Conservation (phyloP, 805 yeast genomes). For the Pichia thaimueangensis region DNA sequence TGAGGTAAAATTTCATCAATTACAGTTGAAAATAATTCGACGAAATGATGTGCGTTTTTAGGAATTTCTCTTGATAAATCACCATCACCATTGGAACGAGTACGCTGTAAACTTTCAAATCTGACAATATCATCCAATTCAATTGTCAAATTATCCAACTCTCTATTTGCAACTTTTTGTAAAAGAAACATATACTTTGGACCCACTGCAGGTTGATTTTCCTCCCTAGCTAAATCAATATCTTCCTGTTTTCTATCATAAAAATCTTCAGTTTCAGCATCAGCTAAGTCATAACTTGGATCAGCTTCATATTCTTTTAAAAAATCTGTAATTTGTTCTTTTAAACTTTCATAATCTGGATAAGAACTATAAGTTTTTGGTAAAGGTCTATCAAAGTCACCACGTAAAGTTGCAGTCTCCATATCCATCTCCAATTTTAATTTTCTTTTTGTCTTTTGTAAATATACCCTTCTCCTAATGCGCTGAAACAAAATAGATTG, state of each 20-base stretch:
- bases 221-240: slow-evolving; percentile 21
- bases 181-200: slow-evolving; percentile 72
- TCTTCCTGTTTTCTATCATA: slow-evolving; percentile 32
- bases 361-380: slow-evolving; percentile 11
- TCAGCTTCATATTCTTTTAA: slow-evolving; percentile 56
- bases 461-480: too few species aligned
- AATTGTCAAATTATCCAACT: slow-evolving; percentile 55
- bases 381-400: slow-evolving; percentile 1
- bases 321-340: slow-evolving; percentile 55
- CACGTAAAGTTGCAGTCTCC: background rate
- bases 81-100: slow-evolving; percentile 1
- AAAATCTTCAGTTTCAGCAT: slow-evolving; percentile 26
- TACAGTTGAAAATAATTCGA: slow-evolving; percentile 67
- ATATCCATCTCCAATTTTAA: too few species aligned
- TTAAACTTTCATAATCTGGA: slow-evolving; percentile 59
- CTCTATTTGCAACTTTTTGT: slow-evolving; percentile 82
- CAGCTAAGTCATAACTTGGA: slow-evolving; percentile 14
- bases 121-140: slow-evolving; percentile 80
- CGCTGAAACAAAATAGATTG: too few species aligned
- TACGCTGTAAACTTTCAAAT: slow-evolving; percentile 44
- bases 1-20: slow-evolving; percentile 81
- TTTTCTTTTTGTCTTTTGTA: too few species aligned
- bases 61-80: slow-evolving; percentile 50
- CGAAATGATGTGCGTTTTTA: slow-evolving; percentile 71
- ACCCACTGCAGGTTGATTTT: slow-evolving; percentile 29